Percentiles rank a stretch among this genome's conserved stretches.
Conservation (phyloP, 2,329 filamentous ascomycete genomes). For the Pseudogymnoascus sp. region DNA sequence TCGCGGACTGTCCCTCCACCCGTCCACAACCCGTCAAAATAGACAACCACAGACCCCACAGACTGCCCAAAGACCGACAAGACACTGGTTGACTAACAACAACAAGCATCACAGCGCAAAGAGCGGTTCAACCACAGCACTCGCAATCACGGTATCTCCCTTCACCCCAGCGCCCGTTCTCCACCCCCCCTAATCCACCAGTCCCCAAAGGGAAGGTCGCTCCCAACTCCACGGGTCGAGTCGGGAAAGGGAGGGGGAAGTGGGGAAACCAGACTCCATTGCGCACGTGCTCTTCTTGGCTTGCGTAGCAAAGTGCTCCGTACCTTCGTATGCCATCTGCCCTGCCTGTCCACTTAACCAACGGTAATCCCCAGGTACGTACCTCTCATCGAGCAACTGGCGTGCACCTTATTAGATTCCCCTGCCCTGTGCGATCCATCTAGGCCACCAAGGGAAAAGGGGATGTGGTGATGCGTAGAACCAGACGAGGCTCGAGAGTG, state of each 20-base stretch:
- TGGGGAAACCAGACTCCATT: neutral
- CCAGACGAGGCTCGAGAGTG: neutral
- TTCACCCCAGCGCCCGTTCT: neutral
- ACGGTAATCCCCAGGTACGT: neutral
- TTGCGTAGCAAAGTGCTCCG: neutral
- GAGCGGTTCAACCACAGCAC: neutral
- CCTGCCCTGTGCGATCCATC: neutral
- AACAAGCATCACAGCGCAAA: neutral
- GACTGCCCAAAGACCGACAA: neutral
- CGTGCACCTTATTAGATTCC: conserved; percentile 1
- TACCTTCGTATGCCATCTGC: neutral
- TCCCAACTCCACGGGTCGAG: neutral
- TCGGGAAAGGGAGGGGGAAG: neutral
- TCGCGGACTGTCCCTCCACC: neutral
- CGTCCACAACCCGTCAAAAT: neutral
- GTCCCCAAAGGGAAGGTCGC: conserved; percentile 1
- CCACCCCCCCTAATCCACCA: neutral
- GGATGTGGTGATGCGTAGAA: neutral
- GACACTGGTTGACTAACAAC: neutral
- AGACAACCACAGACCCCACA: neutral
- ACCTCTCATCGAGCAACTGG: neutral
- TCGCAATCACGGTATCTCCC: neutral
- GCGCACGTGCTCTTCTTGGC: neutral
- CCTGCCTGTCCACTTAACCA: neutral
- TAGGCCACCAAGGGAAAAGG: neutral